Evolutionary conservation across 2,329 filamentous ascomycete species (phyloP).

Genomic region (Tolypocladium tundrense): DNA sequence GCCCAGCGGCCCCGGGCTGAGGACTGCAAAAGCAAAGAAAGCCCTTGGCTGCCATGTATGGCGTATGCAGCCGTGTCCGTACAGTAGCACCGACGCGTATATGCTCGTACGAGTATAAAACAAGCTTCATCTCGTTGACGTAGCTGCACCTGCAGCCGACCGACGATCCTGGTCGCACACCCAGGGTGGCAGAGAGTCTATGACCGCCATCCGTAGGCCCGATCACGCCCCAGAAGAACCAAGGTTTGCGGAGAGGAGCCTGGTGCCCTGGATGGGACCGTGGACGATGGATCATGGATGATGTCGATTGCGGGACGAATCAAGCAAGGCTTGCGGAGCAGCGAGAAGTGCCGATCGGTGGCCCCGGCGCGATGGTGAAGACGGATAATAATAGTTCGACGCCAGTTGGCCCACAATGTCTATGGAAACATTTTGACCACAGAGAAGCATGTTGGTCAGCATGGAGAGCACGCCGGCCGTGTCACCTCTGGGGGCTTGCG

Average conservation of each 20-base stretch:
- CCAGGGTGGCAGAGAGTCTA: neutral
- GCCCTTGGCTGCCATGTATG: neutral
- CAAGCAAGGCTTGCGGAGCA: neutral
- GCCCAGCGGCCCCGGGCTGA: neutral
- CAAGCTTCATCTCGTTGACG: neutral
- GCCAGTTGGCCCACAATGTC: neutral
- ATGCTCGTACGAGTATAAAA: no score
- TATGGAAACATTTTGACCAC: no score
- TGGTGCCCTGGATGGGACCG: neutral
- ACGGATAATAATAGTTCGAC: neutral
- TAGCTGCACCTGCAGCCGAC: neutral
- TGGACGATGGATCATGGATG: neutral
- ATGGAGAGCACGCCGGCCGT: neutral
- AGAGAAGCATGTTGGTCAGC: neutral
- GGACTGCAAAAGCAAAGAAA: neutral
- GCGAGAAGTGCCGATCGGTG: neutral
- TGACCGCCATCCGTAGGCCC: neutral
- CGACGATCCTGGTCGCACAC: neutral
- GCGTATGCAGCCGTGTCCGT: neutral
- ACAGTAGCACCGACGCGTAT: no score
- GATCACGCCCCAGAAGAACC: neutral
- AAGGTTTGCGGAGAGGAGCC: neutral
- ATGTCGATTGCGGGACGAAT: neutral
- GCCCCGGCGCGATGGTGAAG: neutral
- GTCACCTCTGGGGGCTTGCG: neutral